Evolutionary conservation across 140 eudicot genomes (phyloP), one percentile per base, ranked within the genome.

Genomic region (Cichorium intybus): DNA sequence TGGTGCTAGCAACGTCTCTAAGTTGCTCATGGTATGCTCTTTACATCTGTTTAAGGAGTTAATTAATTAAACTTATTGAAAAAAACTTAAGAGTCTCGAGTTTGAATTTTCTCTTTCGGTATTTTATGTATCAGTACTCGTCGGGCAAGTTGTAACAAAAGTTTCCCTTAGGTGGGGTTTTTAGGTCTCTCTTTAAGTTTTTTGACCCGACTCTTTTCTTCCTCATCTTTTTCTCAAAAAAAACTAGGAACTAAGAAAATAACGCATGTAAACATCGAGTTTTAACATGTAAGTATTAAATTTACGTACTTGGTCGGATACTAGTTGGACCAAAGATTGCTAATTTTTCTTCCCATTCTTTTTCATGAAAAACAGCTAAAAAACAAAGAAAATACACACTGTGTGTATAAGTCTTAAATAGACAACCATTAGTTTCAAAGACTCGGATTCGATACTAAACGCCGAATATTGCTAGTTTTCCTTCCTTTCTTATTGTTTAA

Each of bases 1-100:
- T 55, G 97, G 97, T 28, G 97, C 97, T 9, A 85, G 90, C 79
- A 89, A 89, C 61, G 95, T 89, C 69, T 86, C 92, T 80, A 89
- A 89, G 89, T 62, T 89, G 85, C 87, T 89, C 63, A 61, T 82
- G 88, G 96, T 88, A 84, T 7, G 21, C 24, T 27, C 34, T 51
- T 47, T 50, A 37, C 7, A 34, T 28, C 21, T 5, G 33, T 67
- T 39, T 24, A 11, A 18, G 47, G 29, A 31, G 70, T 20, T 48
- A 9, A 62, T n/a, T n/a, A n/a, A n/a, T n/a, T n/a, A n/a, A 10
- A 20, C 2, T 39, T 52, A 14, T 0, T 1, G 16, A 34, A 12
- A 34, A 2, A 7, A 34, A 18, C 22, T 0, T 22, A 23, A 8
- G 24, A 43, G 18, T 43, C 10, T 37, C 21, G 49, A 65, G 34